A percentile compares a stretch with the other conserved stretches of the same genome.
These are phyloP conservation scores for Aureobasidium sp. DNA, from an alignment of 2,329 filamentous ascomycete genomes.

Conservation along the genomic window DNA sequence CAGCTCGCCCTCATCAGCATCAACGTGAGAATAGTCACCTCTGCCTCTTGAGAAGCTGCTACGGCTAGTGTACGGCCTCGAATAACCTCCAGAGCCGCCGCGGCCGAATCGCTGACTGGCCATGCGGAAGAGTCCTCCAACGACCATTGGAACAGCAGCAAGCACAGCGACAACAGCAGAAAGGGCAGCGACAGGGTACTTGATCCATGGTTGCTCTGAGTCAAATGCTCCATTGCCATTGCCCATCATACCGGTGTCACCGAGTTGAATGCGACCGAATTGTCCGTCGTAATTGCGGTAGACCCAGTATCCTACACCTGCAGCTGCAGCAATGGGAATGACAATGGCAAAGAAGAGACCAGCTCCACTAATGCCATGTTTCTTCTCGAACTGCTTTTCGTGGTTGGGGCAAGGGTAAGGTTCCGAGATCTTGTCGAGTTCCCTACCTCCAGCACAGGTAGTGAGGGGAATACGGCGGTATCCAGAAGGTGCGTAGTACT, in stretches of 20 bases:
- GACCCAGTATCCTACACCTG: conserved; percentile 72
- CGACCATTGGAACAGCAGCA: conserved; percentile 58
- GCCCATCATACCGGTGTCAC: conserved; percentile 47
- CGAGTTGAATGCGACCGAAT: conserved; percentile 83
- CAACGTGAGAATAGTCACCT: conserved; percentile 81
- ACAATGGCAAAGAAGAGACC: conserved; percentile 81
- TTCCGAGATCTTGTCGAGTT: conserved; percentile 61
- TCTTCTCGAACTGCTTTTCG: conserved; percentile 74
- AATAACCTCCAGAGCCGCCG: conserved; percentile 44
- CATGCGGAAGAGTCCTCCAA: conserved; percentile 65
- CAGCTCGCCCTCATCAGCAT: conserved; percentile 90
- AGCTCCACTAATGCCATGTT: conserved; percentile 60
- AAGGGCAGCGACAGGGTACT: conserved; percentile 57
- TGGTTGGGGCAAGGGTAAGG: conserved; percentile 66
- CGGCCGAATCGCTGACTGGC: conserved; percentile 40
- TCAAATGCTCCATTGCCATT: conserved; percentile 46
- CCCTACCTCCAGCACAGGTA: conserved; percentile 70
- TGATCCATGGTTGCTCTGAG: conserved; percentile 68
- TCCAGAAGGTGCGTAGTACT: conserved; percentile 79
- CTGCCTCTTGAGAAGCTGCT: conserved; percentile 81
- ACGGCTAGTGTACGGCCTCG: conserved; percentile 73
- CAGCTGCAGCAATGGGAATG: conserved; percentile 65
- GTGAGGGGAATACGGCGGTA: conserved; percentile 86
- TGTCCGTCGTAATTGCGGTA: conserved; percentile 81
- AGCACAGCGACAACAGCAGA: conserved; percentile 50